Base-by-base conservation (phyloP, 805 yeast genomes). In the Saccharomycopsis selenospora region DNA sequence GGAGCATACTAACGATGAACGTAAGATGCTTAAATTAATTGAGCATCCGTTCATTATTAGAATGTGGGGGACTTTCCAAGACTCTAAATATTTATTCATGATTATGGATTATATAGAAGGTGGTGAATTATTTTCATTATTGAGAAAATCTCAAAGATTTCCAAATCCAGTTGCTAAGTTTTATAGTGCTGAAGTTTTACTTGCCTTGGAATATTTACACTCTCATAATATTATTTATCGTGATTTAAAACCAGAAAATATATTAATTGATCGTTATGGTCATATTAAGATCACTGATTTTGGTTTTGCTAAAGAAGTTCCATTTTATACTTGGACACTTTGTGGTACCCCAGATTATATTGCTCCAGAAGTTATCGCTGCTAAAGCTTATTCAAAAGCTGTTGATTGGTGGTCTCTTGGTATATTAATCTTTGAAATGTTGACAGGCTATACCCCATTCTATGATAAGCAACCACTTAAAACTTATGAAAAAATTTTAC, bases 321-420 rank as follows among this genome's bases (percentile, higher is more conserved):
- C 82, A 36, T 89, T 88, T 55, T 95, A 87, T 26, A 90, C 97
- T 2, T 90, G 87, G 77, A 90, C 97, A 0, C 71, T 90, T 53
- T 90, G 97, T 70, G 95, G 95, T 20, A 90, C 97, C 0, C 97
- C 96, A 0, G 96, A 90, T 66, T 90, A 90, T 68, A 88, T 90
- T 58, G 97, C 97, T 0, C 97, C 97, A 1, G 97, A 90, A 65
- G 96, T 90, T 5, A 87, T 90, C 50, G 84, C 95, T 29, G 83
- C 95, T 20, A 89, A 88, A 65, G 95, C 96, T 1, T 90, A 90
- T 69, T 90, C 90, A 66, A 89, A 89, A 65, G 83, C 95, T 8
- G 96, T 90, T 28, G 97, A 90, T 65, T 90, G 97, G 97, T 90
- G 97, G 97, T 87, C 96, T 1, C 76, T 90, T 56, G 97, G 97